Evolutionary conservation across 768 basidiomycete species (phyloP), one percentile per base, ranked within the genome.

Genomic region (Leucosporidium yakuticum): DNA sequence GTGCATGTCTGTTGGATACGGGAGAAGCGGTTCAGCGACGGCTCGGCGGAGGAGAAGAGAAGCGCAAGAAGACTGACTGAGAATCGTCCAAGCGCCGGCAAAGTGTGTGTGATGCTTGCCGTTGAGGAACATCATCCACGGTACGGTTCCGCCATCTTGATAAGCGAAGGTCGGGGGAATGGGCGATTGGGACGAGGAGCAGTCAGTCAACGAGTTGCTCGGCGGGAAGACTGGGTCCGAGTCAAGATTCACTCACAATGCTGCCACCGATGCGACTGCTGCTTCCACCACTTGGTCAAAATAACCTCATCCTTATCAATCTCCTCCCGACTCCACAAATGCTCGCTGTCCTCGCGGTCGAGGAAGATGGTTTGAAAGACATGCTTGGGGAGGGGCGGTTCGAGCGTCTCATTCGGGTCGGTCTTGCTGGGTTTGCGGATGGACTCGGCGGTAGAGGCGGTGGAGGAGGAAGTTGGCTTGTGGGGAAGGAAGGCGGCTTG

Each of bases 321-420:
- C 50, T 81, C 81, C 36, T 74, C 76, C 70, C 79, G 78, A 8
- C 81, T 82, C 82, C 82, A 84, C 47, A 81, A 74, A 23, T 78
- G 60, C 51, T 77, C 73, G 25, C 79, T 81, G 15, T 79, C 79
- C 36, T 81, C 80, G 47, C 78, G 78, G 69, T 83, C 81, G 17
- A 83, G 78, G 70, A 83, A 83, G 64, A 83, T 82, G 3, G 83
- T 83, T 74, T 83, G 82, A 73, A 83, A 83, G n/a, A 83, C 80
- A 67, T 83, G 82, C 56, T 75, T 69, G n/a, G 79, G 76, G 21
- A 81, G 73, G 2, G 79, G 78, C n/a, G 78, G 79, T 47, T 76
- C 74, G 15, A 69, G 64, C 23, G 44, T 64, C n/a, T 68, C 74
- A 15, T 44, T 15, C 14, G 39, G 39, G 39, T 44, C 39, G 8